Evolutionary conservation across 352 stramenopile species (phyloP).

Genomic region (Globisporangium okanoganense): DNA sequence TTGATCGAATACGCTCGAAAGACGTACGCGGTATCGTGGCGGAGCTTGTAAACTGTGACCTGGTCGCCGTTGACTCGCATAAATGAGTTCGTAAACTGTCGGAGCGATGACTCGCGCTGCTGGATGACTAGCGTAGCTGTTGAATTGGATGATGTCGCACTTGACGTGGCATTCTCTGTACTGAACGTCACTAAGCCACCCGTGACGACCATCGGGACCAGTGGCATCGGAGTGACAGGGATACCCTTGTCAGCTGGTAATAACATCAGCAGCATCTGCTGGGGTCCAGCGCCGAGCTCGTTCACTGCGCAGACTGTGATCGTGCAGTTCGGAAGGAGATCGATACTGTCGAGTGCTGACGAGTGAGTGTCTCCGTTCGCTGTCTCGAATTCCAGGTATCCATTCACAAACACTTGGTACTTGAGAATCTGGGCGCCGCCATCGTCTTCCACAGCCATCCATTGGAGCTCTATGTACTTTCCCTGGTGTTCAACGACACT

Average conservation of each 20-base stretch:
- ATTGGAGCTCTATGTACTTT: constrained; percentile 40
- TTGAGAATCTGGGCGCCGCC: constrained; percentile 30
- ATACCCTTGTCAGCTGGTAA: background rate
- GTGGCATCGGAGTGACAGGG: background rate
- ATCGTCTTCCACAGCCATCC: constrained; percentile 33
- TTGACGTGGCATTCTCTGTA: constrained; percentile 8
- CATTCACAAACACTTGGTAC: constrained; percentile 50
- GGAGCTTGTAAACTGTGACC: constrained; percentile 41
- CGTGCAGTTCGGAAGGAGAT: background rate
- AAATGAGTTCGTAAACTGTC: constrained; percentile 20
- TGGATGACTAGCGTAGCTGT: constrained; percentile 22
- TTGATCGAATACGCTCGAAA: constrained; percentile 34
- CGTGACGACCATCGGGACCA: constrained; percentile 12
- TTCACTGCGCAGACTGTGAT: constrained; percentile 44
- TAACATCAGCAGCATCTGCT: constrained; percentile 7
- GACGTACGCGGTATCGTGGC: constrained; percentile 40
- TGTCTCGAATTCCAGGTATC: constrained; percentile 21
- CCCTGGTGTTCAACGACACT: constrained; percentile 24
- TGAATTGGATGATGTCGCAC: constrained; percentile 1
- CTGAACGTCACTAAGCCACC: constrained; percentile 25
- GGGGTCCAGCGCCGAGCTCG: constrained; percentile 24
- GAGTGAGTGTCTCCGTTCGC: constrained; percentile 21
- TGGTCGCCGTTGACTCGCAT: constrained; percentile 9
- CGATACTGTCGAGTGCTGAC: constrained; percentile 16
- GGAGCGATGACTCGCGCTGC: constrained; percentile 25